Evolutionary conservation across 805 yeast species (phyloP), one percentile per base, ranked within the genome.

Genomic region (Candida odintsovae): DNA sequence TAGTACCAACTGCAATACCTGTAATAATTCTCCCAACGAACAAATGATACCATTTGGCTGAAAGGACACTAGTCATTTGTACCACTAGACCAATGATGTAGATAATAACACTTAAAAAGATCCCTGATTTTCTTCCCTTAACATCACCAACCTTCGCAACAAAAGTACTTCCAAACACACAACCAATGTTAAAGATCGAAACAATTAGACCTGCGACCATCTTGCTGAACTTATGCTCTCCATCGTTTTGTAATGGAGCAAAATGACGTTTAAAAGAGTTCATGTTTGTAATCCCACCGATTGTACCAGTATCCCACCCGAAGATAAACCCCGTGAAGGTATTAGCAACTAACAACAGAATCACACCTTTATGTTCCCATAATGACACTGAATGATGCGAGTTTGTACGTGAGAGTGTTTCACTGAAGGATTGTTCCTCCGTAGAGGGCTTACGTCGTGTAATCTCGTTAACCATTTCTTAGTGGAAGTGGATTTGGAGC

Each of bases 231-330:
- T 63, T 60, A 52, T 62, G 58, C 3, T 57, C 64, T 47, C 83
- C 83, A 40, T 52, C 42, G 7, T 53, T 58, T 6, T 61, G 43
- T 3, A 51, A 19, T 50, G 69, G 64, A 58, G 86, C 88, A 53
- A 82, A 82, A 55, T 82, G 67, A 16, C 52, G 47, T 44, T 66
- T 59, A 64, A 76, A 83, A 52, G 80, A 79, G 15, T 70, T 55
- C 82, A 82, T 78, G 61, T 78, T 78, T 42, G 82, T 79, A 57
- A 83, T 79, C 53, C 88, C 88, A 36, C 86, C 80, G 63, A 82
- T 77, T 52, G 88, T 82, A 69, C 89, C 90, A 43, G 87, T 83
- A 69, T 83, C 90, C 75, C 83, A 83, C 50, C 90, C 90, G 58
- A 79, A 82, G 40, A 81, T 80, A 57, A 77, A 81, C 44, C 88